phyloP scores from a whole-genome alignment of 2,329 filamentous ascomycete genomes.

The Cryoendolithus antarcticus region DNA sequence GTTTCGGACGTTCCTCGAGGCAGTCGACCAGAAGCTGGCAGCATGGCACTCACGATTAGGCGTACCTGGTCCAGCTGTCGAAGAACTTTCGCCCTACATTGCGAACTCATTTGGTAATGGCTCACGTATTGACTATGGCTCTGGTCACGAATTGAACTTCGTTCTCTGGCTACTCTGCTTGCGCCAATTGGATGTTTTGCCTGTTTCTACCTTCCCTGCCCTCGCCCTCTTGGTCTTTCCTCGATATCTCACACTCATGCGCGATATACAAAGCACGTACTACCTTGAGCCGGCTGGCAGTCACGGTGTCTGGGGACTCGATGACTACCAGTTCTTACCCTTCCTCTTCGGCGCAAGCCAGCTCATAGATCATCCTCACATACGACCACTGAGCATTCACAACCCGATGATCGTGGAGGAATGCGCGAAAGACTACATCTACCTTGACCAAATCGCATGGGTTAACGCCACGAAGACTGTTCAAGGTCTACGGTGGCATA shows the following conservation, averaged over 20 bases:
- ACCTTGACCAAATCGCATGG: slow-evolving; percentile 83
- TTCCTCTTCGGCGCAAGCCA: slow-evolving; percentile 39
- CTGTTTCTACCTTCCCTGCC: slow-evolving; percentile 53
- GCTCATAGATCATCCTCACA: slow-evolving; percentile 53
- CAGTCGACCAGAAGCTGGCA: slow-evolving; percentile 34
- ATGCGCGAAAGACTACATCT: slow-evolving; percentile 70
- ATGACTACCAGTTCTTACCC: slow-evolving; percentile 42
- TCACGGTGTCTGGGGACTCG: slow-evolving; percentile 41
- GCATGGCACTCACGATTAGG: slow-evolving; percentile 54
- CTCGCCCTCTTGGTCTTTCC: slow-evolving; percentile 69
- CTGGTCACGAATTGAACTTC: slow-evolving; percentile 95
- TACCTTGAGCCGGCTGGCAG: slow-evolving; percentile 71
- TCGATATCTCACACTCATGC: slow-evolving; percentile 77
- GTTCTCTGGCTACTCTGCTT: slow-evolving; percentile 93
- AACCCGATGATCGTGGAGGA: slow-evolving; percentile 80
- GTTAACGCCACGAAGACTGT: slow-evolving; percentile 96
- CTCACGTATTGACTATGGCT: slow-evolving; percentile 86
- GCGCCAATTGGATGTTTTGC: slow-evolving; percentile 60
- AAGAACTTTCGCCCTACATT: slow-evolving; percentile 70
- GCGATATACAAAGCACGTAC: slow-evolving; percentile 76
- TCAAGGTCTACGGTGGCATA: slow-evolving; percentile 88
- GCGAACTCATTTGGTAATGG: slow-evolving; percentile 75
- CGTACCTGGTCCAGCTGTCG: slow-evolving; percentile 37
- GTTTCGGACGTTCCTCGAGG: slow-evolving; percentile 71
- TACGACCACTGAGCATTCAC: slow-evolving; percentile 55